These are phyloP conservation scores for Singerocomus inundabilis DNA, from an alignment of 1,284 basidiomycete species.

Conservation along the genomic window DNA sequence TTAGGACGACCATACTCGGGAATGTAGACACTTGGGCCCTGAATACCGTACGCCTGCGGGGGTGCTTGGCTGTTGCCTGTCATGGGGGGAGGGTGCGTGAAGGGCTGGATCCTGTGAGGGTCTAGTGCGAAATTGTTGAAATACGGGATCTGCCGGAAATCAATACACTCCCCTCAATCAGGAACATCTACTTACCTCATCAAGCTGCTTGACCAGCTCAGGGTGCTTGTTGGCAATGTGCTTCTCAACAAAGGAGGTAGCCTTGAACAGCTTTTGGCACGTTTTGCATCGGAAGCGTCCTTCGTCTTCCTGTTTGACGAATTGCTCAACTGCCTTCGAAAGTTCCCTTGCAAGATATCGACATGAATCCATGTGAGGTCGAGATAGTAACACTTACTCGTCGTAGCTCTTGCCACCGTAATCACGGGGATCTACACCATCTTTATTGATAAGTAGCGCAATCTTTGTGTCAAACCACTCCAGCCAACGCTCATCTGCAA, in stretches of 20 bases:
- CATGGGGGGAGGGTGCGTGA: conserved; percentile 68
- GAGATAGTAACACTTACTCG: conserved; percentile 57
- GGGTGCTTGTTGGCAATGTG: conserved; percentile 88
- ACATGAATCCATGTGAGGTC: conserved; percentile 6
- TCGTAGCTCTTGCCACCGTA: conserved; percentile 88
- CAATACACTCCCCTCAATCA: conserved; percentile 16
- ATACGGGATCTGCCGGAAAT: conserved; percentile 64
- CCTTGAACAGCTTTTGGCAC: conserved; percentile 94
- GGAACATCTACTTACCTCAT: conserved; percentile 53
- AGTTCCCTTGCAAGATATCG: conserved; percentile 60
- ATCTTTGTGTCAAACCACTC: conserved; percentile 85
- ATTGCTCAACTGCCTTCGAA: conserved; percentile 69
- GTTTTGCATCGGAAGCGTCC: conserved; percentile 94
- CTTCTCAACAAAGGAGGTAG: conserved; percentile 92
- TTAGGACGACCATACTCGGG: conserved; percentile 44
- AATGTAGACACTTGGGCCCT: conserved; percentile 53
- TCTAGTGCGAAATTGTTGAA: conserved; percentile 94
- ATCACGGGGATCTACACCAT: conserved; percentile 77
- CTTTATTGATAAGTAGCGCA: conserved; percentile 71
- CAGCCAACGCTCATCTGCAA: conserved; percentile 81
- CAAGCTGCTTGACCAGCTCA: conserved; percentile 74
- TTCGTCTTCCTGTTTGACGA: conserved; percentile 92
- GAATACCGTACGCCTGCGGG: conserved; percentile 77
- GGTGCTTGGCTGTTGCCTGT: conserved; percentile 66
- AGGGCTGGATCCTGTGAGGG: conserved; percentile 87